A percentile compares a stretch with the other conserved stretches of the same genome.
These are phyloP conservation scores for Aspergillus pseudoterreus DNA, from an alignment of 2,329 filamentous ascomycete species.

Conservation along the genomic window DNA sequence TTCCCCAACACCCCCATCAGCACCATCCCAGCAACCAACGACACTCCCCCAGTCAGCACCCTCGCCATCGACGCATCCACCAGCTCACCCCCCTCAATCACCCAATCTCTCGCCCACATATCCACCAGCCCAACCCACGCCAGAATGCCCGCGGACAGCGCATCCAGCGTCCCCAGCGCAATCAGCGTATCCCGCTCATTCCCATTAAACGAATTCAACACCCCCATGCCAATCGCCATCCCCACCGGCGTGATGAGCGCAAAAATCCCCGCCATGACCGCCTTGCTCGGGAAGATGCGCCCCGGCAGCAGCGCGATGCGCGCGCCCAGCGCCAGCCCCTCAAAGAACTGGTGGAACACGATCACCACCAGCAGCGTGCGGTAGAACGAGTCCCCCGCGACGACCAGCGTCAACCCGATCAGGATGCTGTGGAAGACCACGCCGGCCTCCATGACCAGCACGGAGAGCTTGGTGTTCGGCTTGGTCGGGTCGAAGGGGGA, in stretches of 20 bases:
- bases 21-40: constrained; percentile 59
- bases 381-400: constrained; percentile 50
- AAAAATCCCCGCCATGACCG: constrained; percentile 61
- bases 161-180: constrained; percentile 70
- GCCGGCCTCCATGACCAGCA: constrained; percentile 68
- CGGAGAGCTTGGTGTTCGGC: constrained; percentile 53
- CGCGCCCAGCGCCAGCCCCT: constrained; percentile 69
- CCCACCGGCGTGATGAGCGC: constrained; percentile 70
- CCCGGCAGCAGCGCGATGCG: constrained; percentile 60
- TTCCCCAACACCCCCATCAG: constrained; percentile 72
- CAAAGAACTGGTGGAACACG: constrained; percentile 75
- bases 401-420: constrained; percentile 48
- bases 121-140: constrained; percentile 78
- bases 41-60: constrained; percentile 50
- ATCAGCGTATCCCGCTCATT: constrained; percentile 66
- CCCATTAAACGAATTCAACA: constrained; percentile 67
- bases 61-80: constrained; percentile 48
- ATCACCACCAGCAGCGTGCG: constrained; percentile 59
- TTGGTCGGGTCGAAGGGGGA: constrained; percentile 22
- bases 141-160: constrained; percentile 70
- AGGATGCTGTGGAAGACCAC: constrained; percentile 68
- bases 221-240: constrained; percentile 76
- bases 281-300: constrained; percentile 38
- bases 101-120: constrained; percentile 76
- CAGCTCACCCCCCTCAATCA: constrained; percentile 57